These are phyloP conservation scores for Lipomyces orientalis DNA, from an alignment of 805 yeast genomes.

Conservation along the genomic window DNA sequence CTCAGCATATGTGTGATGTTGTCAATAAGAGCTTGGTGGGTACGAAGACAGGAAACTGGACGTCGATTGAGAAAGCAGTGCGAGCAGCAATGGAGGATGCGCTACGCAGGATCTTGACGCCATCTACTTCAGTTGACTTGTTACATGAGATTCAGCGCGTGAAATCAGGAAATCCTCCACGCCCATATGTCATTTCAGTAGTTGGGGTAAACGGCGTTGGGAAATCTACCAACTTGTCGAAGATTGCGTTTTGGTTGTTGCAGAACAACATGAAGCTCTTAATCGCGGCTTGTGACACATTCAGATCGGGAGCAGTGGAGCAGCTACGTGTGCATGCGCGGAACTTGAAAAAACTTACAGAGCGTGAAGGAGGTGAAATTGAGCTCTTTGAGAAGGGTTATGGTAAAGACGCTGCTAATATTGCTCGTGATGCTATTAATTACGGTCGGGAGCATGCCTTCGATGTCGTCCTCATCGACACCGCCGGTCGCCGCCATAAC, in stretches of 20 bases:
- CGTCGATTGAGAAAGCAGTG: conserved; percentile 74
- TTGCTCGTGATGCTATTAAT: conserved; percentile 88
- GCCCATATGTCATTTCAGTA: conserved; percentile 93
- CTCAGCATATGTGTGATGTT: conserved; percentile 69
- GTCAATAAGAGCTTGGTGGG: conserved; percentile 75
- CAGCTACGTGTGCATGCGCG: conserved; percentile 93
- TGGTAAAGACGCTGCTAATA: conserved; percentile 96
- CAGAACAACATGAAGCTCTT: conserved; percentile 86
- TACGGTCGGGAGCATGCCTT: conserved; percentile 70
- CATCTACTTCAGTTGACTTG: conserved; percentile 86
- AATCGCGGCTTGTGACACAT: conserved; percentile 96
- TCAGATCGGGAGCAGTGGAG: conserved; percentile 98
- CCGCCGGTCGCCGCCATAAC: conserved; percentile 97
- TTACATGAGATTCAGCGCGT: conserved; percentile 71
- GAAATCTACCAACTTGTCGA: conserved; percentile 92
- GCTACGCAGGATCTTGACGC: conserved; percentile 74
- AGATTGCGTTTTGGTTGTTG: conserved; percentile 91
- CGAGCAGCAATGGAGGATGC: conserved; percentile 63
- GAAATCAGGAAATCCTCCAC: conserved; percentile 35
- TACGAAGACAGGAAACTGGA: conserved; percentile 72
- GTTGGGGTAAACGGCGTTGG: conserved; percentile 99
- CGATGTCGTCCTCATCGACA: conserved; percentile 90
- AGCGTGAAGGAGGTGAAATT: conserved; percentile 56
- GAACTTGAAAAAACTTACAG: conserved; percentile 73
- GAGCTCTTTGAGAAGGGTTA: conserved; percentile 94